Evolutionary conservation across 2,329 filamentous ascomycete species (phyloP).

Genomic region (Daldinia sp.): DNA sequence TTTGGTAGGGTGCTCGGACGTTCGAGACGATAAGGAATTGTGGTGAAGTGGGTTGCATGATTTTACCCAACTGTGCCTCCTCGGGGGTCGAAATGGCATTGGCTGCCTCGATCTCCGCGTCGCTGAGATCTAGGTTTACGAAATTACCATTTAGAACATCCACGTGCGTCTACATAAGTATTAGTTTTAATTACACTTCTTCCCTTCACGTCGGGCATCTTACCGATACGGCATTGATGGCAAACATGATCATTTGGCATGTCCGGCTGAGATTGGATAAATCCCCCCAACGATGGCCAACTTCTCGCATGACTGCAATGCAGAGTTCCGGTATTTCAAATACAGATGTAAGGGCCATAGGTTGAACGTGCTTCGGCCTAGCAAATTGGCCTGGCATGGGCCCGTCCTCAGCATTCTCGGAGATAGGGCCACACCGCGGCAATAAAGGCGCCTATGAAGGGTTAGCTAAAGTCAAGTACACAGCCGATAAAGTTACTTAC

Average conservation of each 20-base stretch:
- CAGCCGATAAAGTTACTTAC: constrained; percentile 12
- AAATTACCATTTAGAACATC: constrained; percentile 13
- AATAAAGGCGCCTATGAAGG: constrained; percentile 20
- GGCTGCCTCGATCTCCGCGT: background rate
- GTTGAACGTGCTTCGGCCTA: constrained; percentile 18
- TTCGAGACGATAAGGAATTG: constrained; percentile 12
- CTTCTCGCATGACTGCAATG: constrained; percentile 13
- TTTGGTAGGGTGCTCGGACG: background rate
- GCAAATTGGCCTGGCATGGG: constrained; percentile 14
- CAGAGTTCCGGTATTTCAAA: constrained; percentile 36
- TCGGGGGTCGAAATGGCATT: background rate
- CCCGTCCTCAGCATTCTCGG: background rate
- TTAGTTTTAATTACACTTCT: constrained; percentile 15
- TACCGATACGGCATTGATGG: constrained; percentile 33
- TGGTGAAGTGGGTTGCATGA: background rate
- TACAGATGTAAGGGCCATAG: constrained; percentile 8
- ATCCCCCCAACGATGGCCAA: constrained; percentile 32
- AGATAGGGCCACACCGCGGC: background rate
- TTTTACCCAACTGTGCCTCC: background rate
- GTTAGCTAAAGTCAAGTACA: constrained; percentile 1
- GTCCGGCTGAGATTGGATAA: constrained; percentile 37
- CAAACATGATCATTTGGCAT: constrained; percentile 34
- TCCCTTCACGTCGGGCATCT: background rate
- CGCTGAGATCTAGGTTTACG: constrained; percentile 8
- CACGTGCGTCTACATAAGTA: constrained; percentile 28